A percentile compares a stretch with the other conserved stretches of the same genome.
phyloP scores from a whole-genome alignment of 2,329 filamentous ascomycete genomes.

The Trichoderma oligosporum region DNA sequence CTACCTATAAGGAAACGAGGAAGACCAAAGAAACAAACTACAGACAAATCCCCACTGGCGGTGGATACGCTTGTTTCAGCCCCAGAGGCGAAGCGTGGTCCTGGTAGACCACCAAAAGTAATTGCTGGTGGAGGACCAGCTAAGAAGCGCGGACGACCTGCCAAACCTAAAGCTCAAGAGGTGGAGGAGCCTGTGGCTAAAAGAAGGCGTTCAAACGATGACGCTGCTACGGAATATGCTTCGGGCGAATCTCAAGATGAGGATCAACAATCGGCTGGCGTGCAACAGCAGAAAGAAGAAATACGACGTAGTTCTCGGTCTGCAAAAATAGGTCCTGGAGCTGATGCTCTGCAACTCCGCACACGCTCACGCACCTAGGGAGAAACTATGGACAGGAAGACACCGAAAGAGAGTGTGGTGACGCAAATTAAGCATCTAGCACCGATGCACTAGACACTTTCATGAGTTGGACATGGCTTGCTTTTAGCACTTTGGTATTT shows the following conservation, averaged over 20 bases:
- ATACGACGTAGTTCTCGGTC: neutral
- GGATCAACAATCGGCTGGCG: neutral
- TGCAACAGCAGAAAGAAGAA: neutral
- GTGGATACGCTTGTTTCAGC: neutral
- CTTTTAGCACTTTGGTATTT: neutral
- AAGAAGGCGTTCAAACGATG: slow-evolving; percentile 1
- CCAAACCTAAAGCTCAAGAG: neutral
- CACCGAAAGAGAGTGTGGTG: neutral
- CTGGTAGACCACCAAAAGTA: slow-evolving; percentile 6
- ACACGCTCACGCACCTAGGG: neutral
- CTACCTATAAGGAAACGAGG: neutral
- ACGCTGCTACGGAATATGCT: neutral
- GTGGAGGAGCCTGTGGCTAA: slow-evolving; percentile 1
- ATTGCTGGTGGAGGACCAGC: neutral
- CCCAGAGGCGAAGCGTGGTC: slow-evolving; percentile 10
- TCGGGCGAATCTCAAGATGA: neutral
- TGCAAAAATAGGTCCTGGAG: neutral
- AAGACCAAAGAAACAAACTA: neutral
- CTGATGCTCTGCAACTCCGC: neutral
- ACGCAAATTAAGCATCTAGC: neutral
- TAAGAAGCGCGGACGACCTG: neutral
- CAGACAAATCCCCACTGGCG: neutral
- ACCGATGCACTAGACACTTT: neutral
- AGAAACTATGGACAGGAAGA: neutral
- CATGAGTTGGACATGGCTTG: neutral